Percentiles rank a stretch among this genome's conserved stretches.
phyloP scores from a whole-genome alignment of 805 yeast genomes.

The Wickerhamomyces queroliae region DNA sequence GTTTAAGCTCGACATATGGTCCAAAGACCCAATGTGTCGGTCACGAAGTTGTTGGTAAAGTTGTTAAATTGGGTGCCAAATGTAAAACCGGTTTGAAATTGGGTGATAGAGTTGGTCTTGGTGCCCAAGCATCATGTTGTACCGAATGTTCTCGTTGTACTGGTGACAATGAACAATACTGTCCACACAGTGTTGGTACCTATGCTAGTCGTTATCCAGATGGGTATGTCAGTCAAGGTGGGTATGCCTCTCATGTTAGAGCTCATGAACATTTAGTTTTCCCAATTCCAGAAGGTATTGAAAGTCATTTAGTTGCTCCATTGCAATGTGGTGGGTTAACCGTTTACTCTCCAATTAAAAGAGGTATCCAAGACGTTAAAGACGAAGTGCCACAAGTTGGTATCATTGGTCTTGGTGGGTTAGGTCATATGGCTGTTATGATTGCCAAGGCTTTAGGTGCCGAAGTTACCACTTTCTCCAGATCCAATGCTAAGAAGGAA shows the following conservation, averaged over 20 bases:
- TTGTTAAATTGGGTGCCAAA: constrained; percentile 52
- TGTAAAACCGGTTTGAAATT: constrained; percentile 42
- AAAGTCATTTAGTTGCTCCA: constrained; percentile 58
- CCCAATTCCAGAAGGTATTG: constrained; percentile 52
- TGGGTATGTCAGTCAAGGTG: constrained; percentile 54
- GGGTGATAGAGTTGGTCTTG: constrained; percentile 79
- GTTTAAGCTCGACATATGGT: constrained; percentile 20
- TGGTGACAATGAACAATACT: constrained; percentile 48
- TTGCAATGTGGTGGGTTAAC: constrained; percentile 77
- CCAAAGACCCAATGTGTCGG: constrained; percentile 50
- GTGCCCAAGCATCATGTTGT: constrained; percentile 65
- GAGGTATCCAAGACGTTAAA: constrained; percentile 24
- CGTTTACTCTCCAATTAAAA: constrained; percentile 58
- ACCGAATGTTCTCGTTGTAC: constrained; percentile 55
- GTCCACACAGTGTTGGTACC: constrained; percentile 43
- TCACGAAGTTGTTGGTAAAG: constrained; percentile 61
- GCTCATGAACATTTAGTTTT: constrained; percentile 58
- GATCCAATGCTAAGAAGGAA: constrained; percentile 41
- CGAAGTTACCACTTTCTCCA: constrained; percentile 50
- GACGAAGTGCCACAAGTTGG: constrained; percentile 37
- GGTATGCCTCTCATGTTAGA: constrained; percentile 62
- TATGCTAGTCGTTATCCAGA: constrained; percentile 42
- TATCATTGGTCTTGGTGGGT: constrained; percentile 51
- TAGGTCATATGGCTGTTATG: constrained; percentile 50
- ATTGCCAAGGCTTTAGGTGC: constrained; percentile 59